Conservation (phyloP, 2,329 filamentous ascomycete species). For the Talaromyces sp. region DNA sequence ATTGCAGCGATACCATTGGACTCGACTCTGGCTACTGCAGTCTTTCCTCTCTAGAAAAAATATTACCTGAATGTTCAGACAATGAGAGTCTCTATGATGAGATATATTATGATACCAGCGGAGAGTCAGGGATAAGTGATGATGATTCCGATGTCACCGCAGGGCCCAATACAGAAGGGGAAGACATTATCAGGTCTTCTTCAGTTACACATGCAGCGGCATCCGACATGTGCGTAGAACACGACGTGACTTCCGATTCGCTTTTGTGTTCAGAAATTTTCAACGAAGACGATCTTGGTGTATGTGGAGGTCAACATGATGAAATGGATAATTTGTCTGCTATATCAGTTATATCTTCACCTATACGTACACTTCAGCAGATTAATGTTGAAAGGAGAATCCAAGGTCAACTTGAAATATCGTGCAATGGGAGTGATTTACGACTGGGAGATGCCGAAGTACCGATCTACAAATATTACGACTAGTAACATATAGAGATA, state of each 20-base stretch:
- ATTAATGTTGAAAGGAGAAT: background rate
- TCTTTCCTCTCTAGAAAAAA: background rate
- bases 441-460: background rate
- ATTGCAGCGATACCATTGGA: background rate
- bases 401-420: background rate
- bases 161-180: background rate
- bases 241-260: background rate
- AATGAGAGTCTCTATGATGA: background rate
- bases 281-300: background rate
- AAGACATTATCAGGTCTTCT: conserved; percentile 1
- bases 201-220: background rate
- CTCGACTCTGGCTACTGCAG: conserved; percentile 6
- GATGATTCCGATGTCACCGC: background rate
- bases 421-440: background rate
- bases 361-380: background rate
- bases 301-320: background rate
- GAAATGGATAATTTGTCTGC: background rate
- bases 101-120: background rate
- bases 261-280: background rate
- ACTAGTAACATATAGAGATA: background rate
- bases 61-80: background rate
- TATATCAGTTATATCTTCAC: background rate
- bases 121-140: background rate
- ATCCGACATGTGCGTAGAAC: background rate
- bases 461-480: background rate